phyloP scores from a whole-genome alignment of 495 filamentous ascomycete genomes.

The Haplographium delicatum region DNA sequence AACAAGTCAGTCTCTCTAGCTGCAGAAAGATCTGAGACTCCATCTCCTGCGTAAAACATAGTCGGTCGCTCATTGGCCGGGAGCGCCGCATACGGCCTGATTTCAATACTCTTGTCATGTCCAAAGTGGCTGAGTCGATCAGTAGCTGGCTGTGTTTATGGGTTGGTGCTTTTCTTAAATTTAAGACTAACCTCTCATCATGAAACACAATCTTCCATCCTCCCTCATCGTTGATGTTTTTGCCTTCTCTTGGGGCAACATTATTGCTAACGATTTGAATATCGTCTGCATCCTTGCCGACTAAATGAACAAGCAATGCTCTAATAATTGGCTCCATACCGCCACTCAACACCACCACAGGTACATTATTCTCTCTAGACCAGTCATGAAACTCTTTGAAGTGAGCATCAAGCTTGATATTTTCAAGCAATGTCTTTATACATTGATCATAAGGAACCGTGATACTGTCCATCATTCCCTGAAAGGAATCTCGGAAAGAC shows the following conservation, averaged over 20 bases:
- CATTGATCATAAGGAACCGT: slow-evolving; percentile 74
- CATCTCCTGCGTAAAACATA: slow-evolving; percentile 87
- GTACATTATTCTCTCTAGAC: slow-evolving; percentile 73
- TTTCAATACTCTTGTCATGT: slow-evolving; percentile 87
- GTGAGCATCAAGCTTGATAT: slow-evolving; percentile 81
- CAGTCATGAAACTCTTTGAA: slow-evolving; percentile 85
- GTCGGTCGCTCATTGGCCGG: slow-evolving; percentile 62
- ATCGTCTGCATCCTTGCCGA: slow-evolving; percentile 67
- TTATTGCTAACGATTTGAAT: slow-evolving; percentile 85
- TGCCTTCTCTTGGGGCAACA: slow-evolving; percentile 59
- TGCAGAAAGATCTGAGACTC: slow-evolving; percentile 82
- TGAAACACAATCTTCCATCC: slow-evolving; percentile 87
- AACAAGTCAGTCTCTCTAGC: slow-evolving; percentile 83
- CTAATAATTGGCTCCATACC: slow-evolving; percentile 92
- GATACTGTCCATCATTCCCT: slow-evolving; percentile 80
- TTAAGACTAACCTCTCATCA: slow-evolving; percentile 62
- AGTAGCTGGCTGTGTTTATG: slow-evolving; percentile 4
- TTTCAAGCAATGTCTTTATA: slow-evolving; percentile 64
- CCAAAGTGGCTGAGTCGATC: slow-evolving; percentile 62
- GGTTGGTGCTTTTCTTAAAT: neutral
- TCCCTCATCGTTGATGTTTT: slow-evolving; percentile 67
- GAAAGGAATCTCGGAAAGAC: slow-evolving; percentile 80
- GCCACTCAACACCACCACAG: slow-evolving; percentile 82
- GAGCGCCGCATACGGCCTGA: slow-evolving; percentile 74
- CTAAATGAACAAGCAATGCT: slow-evolving; percentile 68